Evolutionary conservation across 1,139 yeast species (phyloP).

Genomic region (Wickerhamiella pararugosa): DNA sequence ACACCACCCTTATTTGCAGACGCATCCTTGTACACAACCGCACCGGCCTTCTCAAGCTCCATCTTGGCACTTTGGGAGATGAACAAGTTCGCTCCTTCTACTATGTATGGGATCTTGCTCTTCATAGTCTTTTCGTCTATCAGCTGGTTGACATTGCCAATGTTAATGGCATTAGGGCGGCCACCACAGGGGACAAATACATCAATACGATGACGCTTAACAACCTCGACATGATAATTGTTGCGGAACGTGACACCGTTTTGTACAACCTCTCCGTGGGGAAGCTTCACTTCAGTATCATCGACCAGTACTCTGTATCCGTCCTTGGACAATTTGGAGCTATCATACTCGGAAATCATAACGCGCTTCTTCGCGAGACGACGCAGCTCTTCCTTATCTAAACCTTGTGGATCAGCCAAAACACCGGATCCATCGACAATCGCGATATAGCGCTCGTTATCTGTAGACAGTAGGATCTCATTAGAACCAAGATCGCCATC

Average conservation of each 20-base stretch:
- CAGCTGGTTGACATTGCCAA: constrained; percentile 60
- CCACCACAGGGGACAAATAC: constrained; percentile 98
- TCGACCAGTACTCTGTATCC: constrained; percentile 83
- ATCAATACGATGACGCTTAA: constrained; percentile 49
- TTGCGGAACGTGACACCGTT: constrained; percentile 91
- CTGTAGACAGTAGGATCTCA: constrained; percentile 69
- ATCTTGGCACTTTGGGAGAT: constrained; percentile 90
- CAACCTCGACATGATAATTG: constrained; percentile 65
- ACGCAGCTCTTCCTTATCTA: constrained; percentile 61
- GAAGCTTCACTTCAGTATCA: constrained; percentile 65
- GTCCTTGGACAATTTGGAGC: constrained; percentile 44
- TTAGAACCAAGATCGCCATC: constrained; percentile 97
- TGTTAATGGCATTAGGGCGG: constrained; percentile 91
- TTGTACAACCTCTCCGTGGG: constrained; percentile 58
- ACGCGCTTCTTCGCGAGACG: constrained; percentile 66
- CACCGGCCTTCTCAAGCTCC: constrained; percentile 72
- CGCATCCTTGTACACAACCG: constrained; percentile 82
- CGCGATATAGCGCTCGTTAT: constrained; percentile 61
- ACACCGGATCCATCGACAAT: constrained; percentile 95
- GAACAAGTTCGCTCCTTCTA: constrained; percentile 94
- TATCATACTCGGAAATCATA: constrained; percentile 62
- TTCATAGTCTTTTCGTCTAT: constrained; percentile 64
- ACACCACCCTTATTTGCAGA: constrained; percentile 98
- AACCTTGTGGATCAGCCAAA: constrained; percentile 78
- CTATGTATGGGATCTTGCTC: constrained; percentile 69